Percentiles rank a stretch among this genome's conserved stretches.
Evolutionary conservation across 352 stramenopile genomes (phyloP).

Genomic region (Pythium periplocum): DNA sequence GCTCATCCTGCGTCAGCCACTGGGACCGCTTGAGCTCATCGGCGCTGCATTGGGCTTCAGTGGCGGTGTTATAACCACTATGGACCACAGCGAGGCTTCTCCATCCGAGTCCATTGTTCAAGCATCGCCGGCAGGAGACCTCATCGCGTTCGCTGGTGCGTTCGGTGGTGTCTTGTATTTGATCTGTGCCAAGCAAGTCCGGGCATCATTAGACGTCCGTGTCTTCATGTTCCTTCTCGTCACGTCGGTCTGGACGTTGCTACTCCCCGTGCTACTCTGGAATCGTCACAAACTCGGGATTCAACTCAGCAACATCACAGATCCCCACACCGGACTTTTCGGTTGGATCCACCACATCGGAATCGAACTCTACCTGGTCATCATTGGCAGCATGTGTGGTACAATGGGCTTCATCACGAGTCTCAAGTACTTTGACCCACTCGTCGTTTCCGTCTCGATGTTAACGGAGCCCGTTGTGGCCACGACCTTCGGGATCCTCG

Average conservation of each 20-base stretch:
- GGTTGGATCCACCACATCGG: constrained; percentile 45
- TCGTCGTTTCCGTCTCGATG: constrained; percentile 56
- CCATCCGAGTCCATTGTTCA: not conserved
- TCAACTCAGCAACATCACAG: constrained; percentile 12
- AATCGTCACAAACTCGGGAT: constrained; percentile 13
- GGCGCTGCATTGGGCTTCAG: constrained; percentile 33
- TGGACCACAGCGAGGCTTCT: constrained; percentile 17
- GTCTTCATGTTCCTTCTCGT: constrained; percentile 41
- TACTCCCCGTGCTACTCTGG: constrained; percentile 26
- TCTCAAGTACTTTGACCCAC: constrained; percentile 54
- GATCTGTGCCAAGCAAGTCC: constrained; percentile 35
- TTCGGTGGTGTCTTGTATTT: constrained; percentile 46
- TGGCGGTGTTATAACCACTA: constrained; percentile 35
- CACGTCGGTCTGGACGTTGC: constrained; percentile 22
- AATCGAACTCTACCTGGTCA: constrained; percentile 43
- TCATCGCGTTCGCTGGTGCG: constrained; percentile 49
- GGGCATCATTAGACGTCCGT: constrained; percentile 26
- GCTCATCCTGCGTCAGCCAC: constrained; percentile 27
- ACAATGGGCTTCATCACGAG: constrained; percentile 57
- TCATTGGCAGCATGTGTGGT: constrained; percentile 33
- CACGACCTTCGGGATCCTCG: constrained; percentile 33
- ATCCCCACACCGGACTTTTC: constrained; percentile 21
- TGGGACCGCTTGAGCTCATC: constrained; percentile 28
- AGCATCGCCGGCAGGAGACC: constrained; percentile 23
- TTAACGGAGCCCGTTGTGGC: constrained; percentile 45